A percentile compares a stretch with the other conserved stretches of the same genome.
These are phyloP conservation scores for Citrus australasica DNA, from an alignment of 345 rosid genomes.

Conservation along the genomic window DNA sequence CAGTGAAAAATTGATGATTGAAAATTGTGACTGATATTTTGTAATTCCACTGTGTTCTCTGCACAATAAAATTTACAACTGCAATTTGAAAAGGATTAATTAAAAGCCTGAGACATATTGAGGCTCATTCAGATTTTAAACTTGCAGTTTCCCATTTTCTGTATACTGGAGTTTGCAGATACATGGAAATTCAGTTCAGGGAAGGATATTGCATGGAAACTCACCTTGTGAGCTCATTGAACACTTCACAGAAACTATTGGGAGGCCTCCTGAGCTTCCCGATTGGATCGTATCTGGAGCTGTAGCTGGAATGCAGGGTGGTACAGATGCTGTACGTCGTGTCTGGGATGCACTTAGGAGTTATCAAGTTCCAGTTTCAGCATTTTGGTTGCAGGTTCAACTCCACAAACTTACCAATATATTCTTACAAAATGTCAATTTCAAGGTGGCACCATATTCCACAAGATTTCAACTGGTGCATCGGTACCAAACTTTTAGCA, in stretches of 20 bases:
- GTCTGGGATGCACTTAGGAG: slow-evolving; percentile 46
- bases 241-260: slow-evolving; percentile 50
- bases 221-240: slow-evolving; percentile 62
- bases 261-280: slow-evolving; percentile 77
- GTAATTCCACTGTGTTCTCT: not conserved
- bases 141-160: slow-evolving; percentile 33
- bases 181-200: slow-evolving; percentile 47
- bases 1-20: not conserved
- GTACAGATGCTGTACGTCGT: slow-evolving; percentile 50
- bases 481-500: not conserved
- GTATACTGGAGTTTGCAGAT: slow-evolving; percentile 48
- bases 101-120: not conserved
- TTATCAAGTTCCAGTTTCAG: slow-evolving; percentile 54
- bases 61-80: not conserved
- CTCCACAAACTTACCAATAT: not conserved
- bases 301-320: slow-evolving; percentile 82
- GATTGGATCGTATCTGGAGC: slow-evolving; percentile 79
- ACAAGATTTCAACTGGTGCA: not conserved
- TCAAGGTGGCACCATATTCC: not conserved
- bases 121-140: slow-evolving; percentile 23
- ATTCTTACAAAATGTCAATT: not conserved
- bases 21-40: not conserved
- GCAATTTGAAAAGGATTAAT: not conserved
- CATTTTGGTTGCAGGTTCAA: slow-evolving; percentile 76
- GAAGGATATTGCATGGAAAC: slow-evolving; percentile 57